Conservation (phyloP, 805 yeast species). For the Saccharomyces paradoxus region DNA sequence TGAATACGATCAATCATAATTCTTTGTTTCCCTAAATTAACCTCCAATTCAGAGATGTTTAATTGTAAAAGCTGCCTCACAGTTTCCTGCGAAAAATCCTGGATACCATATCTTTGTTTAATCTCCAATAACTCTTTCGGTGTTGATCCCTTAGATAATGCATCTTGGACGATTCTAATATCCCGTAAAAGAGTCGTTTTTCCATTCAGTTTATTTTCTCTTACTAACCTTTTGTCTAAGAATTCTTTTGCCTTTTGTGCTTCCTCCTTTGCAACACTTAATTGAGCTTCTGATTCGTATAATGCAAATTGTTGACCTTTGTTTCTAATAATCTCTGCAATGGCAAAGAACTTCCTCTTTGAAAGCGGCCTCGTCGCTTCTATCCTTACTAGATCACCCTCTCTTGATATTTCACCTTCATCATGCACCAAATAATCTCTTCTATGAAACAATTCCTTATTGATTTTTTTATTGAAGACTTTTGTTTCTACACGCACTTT, state of each 20-base stretch:
- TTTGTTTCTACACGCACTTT: conserved; percentile 82
- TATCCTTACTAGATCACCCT: conserved; percentile 91
- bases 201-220: conserved; percentile 18
- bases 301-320: conserved; percentile 87
- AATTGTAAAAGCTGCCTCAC: conserved; percentile 32
- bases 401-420: conserved; percentile 82
- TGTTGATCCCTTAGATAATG: conserved; percentile 30
- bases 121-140: conserved; percentile 32
- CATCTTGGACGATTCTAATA: conserved; percentile 23
- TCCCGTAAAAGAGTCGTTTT: conserved; percentile 26
- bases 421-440: conserved; percentile 89
- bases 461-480: conserved; percentile 60
- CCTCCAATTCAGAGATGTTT: conserved; percentile 30
- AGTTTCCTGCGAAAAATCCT: conserved; percentile 40
- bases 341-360: conserved; percentile 74
- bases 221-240: conserved; percentile 38
- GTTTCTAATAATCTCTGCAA: conserved; percentile 82
- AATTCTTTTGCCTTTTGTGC: conserved; percentile 46
- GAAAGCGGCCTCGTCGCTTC: conserved; percentile 83
- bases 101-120: conserved; percentile 39
- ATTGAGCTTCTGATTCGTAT: conserved; percentile 67
- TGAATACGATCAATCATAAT: conserved; percentile 32
- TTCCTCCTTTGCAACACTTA: conserved; percentile 62
- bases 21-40: conserved; percentile 21
- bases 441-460: conserved; percentile 68